Evolutionary conservation across 2,329 filamentous ascomycete species (phyloP), one percentile per base, ranked within the genome.

Genomic region (Fulvia fulva): DNA sequence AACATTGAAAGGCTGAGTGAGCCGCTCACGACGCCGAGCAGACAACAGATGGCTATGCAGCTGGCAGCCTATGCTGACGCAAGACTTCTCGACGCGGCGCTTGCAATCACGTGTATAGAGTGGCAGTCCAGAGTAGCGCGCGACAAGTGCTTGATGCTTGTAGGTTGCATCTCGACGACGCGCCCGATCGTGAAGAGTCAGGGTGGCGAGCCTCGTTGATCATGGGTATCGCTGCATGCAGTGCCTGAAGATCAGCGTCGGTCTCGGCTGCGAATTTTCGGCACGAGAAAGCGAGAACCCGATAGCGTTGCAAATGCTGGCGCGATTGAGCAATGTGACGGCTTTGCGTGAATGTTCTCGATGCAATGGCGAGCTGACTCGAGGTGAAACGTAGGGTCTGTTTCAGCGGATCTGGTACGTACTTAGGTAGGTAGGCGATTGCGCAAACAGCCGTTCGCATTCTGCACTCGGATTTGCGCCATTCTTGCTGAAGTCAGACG

Each of bases 341-440:
- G 5, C 3, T 41, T 19, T 41, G 37, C 21, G n/a, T 47, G 21
- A 47, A 16, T 21, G 30, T 52, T 52, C 50, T 52, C 30, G 30
- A 41, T 25, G 47, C 47, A 32, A 32, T 23, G 51, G 7, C 22
- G 37, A n/a, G 34, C 45, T 56, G 54, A 56, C 54, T 56, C 54
- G 34, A 51, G 45, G 51, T 56, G 54, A 51, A 56, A 51, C 54
- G 25, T 30, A 47, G 41, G 41, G 9, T 19, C n/a, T 41, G 53
- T 55, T 51, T 43, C 45, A 51, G 7, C 7, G 9, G 21, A 14
- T 54, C 25, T 50, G 47, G 47, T 26, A 14, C n/a, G 47, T 32
- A 5, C n/a, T n/a, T n/a, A n/a, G n/a, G n/a, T n/a, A n/a, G n/a
- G n/a, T n/a, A n/a, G n/a, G n/a, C 25, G 11, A 50, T 30, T 30